phyloP scores from a whole-genome alignment of 1,284 basidiomycete species.

The Entoloma clypeatum region DNA sequence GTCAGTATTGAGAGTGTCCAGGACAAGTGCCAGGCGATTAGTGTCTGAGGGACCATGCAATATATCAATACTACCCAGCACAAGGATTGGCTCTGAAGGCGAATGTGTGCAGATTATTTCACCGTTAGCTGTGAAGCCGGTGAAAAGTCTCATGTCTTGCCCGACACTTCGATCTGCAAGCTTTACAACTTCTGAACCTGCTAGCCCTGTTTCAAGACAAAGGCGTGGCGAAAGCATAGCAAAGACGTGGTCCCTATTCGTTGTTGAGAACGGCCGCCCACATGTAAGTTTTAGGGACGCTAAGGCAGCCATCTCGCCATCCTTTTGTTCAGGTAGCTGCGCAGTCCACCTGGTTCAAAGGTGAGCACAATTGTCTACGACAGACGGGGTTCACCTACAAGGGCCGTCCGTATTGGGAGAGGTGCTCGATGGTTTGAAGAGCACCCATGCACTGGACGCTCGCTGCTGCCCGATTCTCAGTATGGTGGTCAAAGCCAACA shows the following conservation, averaged over 20 bases:
- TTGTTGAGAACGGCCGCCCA: slow-evolving; percentile 3
- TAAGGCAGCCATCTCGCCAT: slow-evolving; percentile 6
- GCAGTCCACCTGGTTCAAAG: slow-evolving; percentile 16
- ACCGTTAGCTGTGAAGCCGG: slow-evolving; percentile 12
- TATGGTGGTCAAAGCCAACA: slow-evolving; percentile 16
- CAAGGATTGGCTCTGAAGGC: too few relatives aligned
- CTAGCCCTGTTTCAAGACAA: slow-evolving; percentile 12
- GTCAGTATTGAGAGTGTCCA: slow-evolving; percentile 3
- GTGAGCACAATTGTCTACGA: slow-evolving; percentile 3
- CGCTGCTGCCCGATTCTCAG: neutral
- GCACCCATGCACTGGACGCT: slow-evolving; percentile 5
- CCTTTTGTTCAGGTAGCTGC: slow-evolving; percentile 3
- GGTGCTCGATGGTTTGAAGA: slow-evolving; percentile 12
- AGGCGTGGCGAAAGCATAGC: slow-evolving; percentile 15
- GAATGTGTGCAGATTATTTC: slow-evolving; percentile 14
- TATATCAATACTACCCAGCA: slow-evolving; percentile 9
- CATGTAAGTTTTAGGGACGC: slow-evolving; percentile 16
- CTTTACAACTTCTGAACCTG: slow-evolving; percentile 12
- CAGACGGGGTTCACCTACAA: slow-evolving; percentile 12
- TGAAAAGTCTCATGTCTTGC: slow-evolving; percentile 17
- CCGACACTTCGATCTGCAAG: slow-evolving; percentile 18
- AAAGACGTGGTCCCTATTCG: neutral
- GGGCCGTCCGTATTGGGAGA: slow-evolving; percentile 16
- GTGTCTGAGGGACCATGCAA: slow-evolving; percentile 2
- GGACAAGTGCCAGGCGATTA: slow-evolving; percentile 3